Evolutionary conservation across 495 filamentous ascomycete species (phyloP).

Genomic region (Neurospora sp.): DNA sequence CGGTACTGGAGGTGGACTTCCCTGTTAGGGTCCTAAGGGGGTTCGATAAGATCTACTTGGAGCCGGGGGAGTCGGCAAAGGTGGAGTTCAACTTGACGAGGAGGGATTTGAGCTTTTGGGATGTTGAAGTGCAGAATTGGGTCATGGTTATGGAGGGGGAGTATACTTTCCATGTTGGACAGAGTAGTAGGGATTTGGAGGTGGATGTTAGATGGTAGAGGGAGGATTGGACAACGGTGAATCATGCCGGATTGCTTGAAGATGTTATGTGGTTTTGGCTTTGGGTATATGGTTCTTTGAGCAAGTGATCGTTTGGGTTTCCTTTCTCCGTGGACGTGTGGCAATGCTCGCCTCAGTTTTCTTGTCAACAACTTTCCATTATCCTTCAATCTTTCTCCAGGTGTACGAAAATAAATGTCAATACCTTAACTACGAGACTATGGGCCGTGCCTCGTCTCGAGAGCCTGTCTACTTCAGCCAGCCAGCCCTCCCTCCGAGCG

Average conservation of each 20-base stretch:
- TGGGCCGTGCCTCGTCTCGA: too few relatives aligned
- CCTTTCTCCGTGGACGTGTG: not conserved
- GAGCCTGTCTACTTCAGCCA: too few relatives aligned
- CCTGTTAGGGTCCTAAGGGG: conserved; percentile 65
- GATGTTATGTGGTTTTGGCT: not conserved
- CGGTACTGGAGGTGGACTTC: conserved; percentile 59
- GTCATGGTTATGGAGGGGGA: conserved; percentile 46
- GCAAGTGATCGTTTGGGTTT: not conserved
- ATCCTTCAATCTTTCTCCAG: too few relatives aligned
- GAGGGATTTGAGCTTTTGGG: conserved; percentile 76
- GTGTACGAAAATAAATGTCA: too few relatives aligned
- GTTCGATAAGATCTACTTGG: conserved; percentile 65
- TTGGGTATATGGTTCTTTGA: not conserved
- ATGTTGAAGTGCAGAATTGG: conserved; percentile 71
- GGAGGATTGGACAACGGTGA: not conserved
- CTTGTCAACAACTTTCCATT: not conserved
- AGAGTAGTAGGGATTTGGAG: conserved; percentile 29
- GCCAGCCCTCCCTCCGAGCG: too few relatives aligned
- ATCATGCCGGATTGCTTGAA: not conserved
- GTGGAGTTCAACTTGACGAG: conserved; percentile 67
- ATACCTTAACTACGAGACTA: too few relatives aligned
- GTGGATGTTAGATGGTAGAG: conserved; percentile 24
- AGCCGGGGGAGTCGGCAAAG: conserved; percentile 42
- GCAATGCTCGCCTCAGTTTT: too few relatives aligned
- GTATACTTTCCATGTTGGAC: conserved; percentile 36